These are phyloP conservation scores for Batkoa obscura DNA, from an alignment of 371 early-diverging fungal genomes.

Conservation along the genomic window DNA sequence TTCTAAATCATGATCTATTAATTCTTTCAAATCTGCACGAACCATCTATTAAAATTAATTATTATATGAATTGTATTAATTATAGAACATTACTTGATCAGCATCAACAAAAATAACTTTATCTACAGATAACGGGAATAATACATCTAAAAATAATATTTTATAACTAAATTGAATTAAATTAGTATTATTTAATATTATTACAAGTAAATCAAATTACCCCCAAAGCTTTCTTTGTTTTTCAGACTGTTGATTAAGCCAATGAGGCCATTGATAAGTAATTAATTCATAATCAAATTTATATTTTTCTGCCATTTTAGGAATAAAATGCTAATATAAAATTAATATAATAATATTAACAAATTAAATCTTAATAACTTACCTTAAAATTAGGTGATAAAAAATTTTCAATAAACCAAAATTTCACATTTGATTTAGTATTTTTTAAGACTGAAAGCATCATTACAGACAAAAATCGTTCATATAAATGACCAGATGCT, in stretches of 20 bases:
- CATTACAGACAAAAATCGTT: constrained; percentile 92
- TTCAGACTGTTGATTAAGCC: constrained; percentile 76
- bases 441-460: constrained; percentile 76
- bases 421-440: constrained; percentile 74
- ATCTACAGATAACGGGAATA: constrained; percentile 84
- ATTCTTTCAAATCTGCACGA: constrained; percentile 75
- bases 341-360: constrained; percentile 92
- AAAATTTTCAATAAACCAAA: constrained; percentile 95
- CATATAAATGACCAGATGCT: constrained; percentile 90
- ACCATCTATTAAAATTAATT: constrained; percentile 36
- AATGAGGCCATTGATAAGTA: constrained; percentile 94
- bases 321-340: constrained; percentile 77
- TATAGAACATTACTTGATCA: constrained; percentile 42
- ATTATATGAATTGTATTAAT: background rate
- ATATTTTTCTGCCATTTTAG: constrained; percentile 62
- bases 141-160: constrained; percentile 88
- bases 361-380: constrained; percentile 85
- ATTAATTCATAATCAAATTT: constrained; percentile 82
- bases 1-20: constrained; percentile 73
- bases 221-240: constrained; percentile 96
- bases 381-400: constrained; percentile 71
- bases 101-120: constrained; percentile 96
- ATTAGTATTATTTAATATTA: background rate
- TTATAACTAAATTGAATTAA: constrained; percentile 36
- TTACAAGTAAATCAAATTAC: background rate